Conservation (phyloP, 306 rosid species). For the Castanea crenata region DNA sequence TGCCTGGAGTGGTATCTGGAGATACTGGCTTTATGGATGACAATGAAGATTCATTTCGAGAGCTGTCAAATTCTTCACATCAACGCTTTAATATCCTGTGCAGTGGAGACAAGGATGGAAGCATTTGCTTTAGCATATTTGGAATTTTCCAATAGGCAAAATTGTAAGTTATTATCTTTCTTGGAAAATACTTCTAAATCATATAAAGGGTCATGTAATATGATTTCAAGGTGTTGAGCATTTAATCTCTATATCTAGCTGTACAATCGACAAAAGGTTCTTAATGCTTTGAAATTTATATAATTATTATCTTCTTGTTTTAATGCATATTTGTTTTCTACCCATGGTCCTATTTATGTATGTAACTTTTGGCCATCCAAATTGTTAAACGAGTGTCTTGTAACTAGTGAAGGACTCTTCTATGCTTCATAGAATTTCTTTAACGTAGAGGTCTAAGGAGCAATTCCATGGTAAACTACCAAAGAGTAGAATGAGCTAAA, state of each 20-base stretch:
- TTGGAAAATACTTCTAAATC: slow-evolving; percentile 12
- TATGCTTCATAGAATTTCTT: not conserved
- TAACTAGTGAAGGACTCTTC: not conserved
- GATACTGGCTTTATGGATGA: slow-evolving; percentile 88
- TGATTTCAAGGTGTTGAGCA: not conserved
- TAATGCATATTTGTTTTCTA: not conserved
- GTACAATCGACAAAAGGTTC: not conserved
- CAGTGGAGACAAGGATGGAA: slow-evolving; percentile 90
- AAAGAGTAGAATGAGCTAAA: too few relatives aligned
- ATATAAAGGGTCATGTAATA: not conserved
- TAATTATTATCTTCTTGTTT: not conserved
- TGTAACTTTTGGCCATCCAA: not conserved
- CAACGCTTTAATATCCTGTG: slow-evolving; percentile 84
- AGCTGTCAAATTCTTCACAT: slow-evolving; percentile 81
- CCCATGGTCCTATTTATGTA: not conserved
- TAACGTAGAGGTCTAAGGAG: not conserved
- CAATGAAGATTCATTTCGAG: slow-evolving; percentile 72
- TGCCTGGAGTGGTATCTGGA: slow-evolving; percentile 92
- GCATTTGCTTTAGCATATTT: slow-evolving; percentile 87
- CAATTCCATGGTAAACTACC: not conserved
- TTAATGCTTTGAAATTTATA: too few relatives aligned
- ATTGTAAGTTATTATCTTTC: slow-evolving; percentile 53
- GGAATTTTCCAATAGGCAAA: slow-evolving; percentile 88
- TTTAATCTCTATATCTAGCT: not conserved
- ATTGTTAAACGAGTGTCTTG: not conserved